Evolutionary conservation across 108 stramenopile species (phyloP), one percentile per base, ranked within the genome.

Genomic region (Pseudonitzschia multistriata): DNA sequence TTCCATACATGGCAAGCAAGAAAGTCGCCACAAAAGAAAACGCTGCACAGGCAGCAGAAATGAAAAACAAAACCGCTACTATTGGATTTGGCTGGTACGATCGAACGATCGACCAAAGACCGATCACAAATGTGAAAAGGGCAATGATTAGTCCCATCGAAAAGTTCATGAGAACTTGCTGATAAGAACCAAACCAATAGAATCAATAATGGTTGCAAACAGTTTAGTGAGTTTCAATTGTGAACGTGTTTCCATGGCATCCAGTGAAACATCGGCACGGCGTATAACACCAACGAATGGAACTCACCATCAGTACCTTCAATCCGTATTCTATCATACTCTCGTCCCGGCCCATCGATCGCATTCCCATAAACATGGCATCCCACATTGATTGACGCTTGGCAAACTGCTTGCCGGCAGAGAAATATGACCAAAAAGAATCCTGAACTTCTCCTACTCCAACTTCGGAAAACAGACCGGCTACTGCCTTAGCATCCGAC

Each of bases 381-480:
- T 95, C 94, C 90, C 91, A 95, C 91, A 91, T 91, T 22, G 66
- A 78, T 73, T 93, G 94, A 39, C 94, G 78, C 68, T 91, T 92
- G 36, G 94, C 94, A 79, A 95, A 92, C 70, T 82, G 78, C 66
- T 92, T 92, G 31, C 90, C 94, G 3, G 60, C n/a, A 14, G 70
- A n/a, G 62, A 93, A 91, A 66, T 92, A 92, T 5, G 77, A 71
- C 94, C 94, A 95, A 73, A 95, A 95, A 28, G 74, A 74, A 75
- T 95, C 94, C 68, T 83, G 83, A 11, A 87, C 90, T 75, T 95
- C 94, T 11, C 77, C 81, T 15, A 95, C 88, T 2, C 91, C 94
- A 3, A 95, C 78, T 70, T 95, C 94, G 8, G 81, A 82, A 50
- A 84, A 88, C 50, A 95, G 60, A 28, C 94, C 94, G 21, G 94